Evolutionary conservation across 345 rosid species (phyloP), one percentile per base, ranked within the genome.

Genomic region (Pugionium cornutum): DNA sequence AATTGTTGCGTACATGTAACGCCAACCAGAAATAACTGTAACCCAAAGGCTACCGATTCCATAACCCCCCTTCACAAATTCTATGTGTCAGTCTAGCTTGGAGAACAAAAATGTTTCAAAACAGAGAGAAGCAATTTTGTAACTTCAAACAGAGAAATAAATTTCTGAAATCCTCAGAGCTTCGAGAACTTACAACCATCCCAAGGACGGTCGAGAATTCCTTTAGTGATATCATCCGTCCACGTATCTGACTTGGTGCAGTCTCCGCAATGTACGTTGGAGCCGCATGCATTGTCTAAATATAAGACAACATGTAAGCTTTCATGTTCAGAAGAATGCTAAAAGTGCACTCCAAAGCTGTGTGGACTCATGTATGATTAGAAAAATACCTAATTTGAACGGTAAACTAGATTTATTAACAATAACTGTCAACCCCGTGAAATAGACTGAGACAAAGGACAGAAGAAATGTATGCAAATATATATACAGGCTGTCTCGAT

Each of bases 241-340:
- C 99, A 30, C 99, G 99, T 60, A 94, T 90, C 70, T 76, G 82
- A 80, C 82, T 81, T 58, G 99, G 96, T 47, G 97, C 89, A 66
- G 98, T 92, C 89, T 89, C 98, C 44, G 98, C 92, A 71, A 92
- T 92, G 86, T 89, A 92, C 92, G 89, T 89, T 10, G 98, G 98
- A 75, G 98, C 98, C 60, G 98, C 89, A 49, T 92, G 98, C 98
- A 94, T 94, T 44, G 99, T 86, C 99, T 94, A 75, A 43, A 66
- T 56, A 40, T 28, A 72, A 68, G 35, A 58, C 40, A 54, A 32
- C 27, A 44, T 42, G 46, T 61, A 46, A 69, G 34, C 33, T 53
- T 62, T 51, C 61, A 36, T 44, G 53, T 46, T 50, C 42, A 66
- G n/a, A 62, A 10, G 8, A 54, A 55, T 31, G 55, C 37, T 9